These are phyloP conservation scores for Paecilomyces dactylethromorphus DNA, from an alignment of 2,329 filamentous ascomycete genomes.

Conservation along the genomic window DNA sequence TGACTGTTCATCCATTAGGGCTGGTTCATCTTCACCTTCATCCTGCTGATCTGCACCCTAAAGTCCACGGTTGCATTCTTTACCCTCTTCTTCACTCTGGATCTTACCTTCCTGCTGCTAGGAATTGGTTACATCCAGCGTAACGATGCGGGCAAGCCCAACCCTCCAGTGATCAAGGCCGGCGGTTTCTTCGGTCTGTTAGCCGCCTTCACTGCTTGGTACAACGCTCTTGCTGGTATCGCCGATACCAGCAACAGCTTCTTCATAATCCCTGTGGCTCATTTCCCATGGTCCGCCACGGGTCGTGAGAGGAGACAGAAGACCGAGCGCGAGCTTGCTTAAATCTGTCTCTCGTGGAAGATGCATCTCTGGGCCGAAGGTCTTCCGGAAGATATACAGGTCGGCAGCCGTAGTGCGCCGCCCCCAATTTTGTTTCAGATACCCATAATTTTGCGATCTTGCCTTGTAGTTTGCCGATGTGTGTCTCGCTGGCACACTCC, in stretches of 20 bases:
- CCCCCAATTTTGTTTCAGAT: slow-evolving; percentile 22
- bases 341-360: slow-evolving; percentile 6
- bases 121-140: slow-evolving; percentile 57
- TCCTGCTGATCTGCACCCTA: slow-evolving; percentile 67
- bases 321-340: slow-evolving; percentile 40
- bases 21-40: slow-evolving; percentile 80
- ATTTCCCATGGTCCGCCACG: slow-evolving; percentile 91
- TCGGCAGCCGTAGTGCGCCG: neutral
- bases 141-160: slow-evolving; percentile 32
- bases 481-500: neutral
- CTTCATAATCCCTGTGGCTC: slow-evolving; percentile 85
- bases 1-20: slow-evolving; percentile 33
- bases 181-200: slow-evolving; percentile 76
- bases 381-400: neutral
- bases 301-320: slow-evolving; percentile 56
- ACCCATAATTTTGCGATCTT: slow-evolving; percentile 21
- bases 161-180: slow-evolving; percentile 54
- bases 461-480: slow-evolving; percentile 1
- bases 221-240: slow-evolving; percentile 77
- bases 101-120: slow-evolving; percentile 68
- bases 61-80: slow-evolving; percentile 74
- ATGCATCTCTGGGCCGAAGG: neutral
- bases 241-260: slow-evolving; percentile 68
- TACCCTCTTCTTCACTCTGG: slow-evolving; percentile 68
- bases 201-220: slow-evolving; percentile 78